Evolutionary conservation across 495 filamentous ascomycete species (phyloP).

Genomic region (Penicillium pulvis): DNA sequence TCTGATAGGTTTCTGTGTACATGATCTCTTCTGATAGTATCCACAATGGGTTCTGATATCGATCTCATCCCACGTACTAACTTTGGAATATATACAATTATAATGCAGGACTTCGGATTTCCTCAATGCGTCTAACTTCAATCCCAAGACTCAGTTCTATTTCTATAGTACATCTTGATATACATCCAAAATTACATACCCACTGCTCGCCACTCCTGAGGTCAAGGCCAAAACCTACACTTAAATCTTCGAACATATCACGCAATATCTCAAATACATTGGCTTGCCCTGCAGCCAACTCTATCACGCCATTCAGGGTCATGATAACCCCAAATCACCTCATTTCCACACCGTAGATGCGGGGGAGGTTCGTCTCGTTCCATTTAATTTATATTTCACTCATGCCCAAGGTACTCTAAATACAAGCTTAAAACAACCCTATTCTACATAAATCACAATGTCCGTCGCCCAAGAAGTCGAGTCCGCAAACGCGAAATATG

Average conservation of each 20-base stretch:
- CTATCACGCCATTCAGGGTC: constrained; percentile 2
- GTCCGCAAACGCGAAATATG: constrained; percentile 61
- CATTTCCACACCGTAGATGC: background rate
- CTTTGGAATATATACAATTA: too few relatives aligned
- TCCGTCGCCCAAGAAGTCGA: constrained; percentile 38
- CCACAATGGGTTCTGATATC: too few relatives aligned
- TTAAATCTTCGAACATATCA: background rate
- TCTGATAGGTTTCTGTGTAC: background rate
- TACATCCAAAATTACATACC: too few relatives aligned
- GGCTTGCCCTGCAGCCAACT: background rate
- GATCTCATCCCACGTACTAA: too few relatives aligned
- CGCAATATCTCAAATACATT: background rate
- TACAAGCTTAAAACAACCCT: background rate
- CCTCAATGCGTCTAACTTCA: too few relatives aligned
- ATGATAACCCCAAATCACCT: constrained; percentile 1
- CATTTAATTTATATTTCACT: background rate
- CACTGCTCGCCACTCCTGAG: too few relatives aligned
- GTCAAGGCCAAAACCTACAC: too few relatives aligned
- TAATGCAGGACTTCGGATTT: too few relatives aligned
- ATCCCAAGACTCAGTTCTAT: too few relatives aligned
- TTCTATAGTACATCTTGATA: too few relatives aligned
- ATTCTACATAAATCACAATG: constrained; percentile 21
- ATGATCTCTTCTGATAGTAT: background rate
- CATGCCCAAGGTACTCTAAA: too few relatives aligned
- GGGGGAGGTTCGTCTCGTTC: background rate